Conservation (phyloP, 306 rosid genomes). For the Prunus persica region Prunus_persica_NCBIv2 NC_034015.1:20671501-20672000, state of each 20-base stretch:
- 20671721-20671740: constrained; percentile 29
- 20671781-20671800: constrained; percentile 49
- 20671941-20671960: constrained; percentile 32
- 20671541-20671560: constrained; percentile 52
- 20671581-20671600: constrained; percentile 37
- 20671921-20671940: constrained; percentile 57
- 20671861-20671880: constrained; percentile 91
- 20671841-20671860: constrained; percentile 76
- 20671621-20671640: constrained; percentile 53
- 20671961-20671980: constrained; percentile 78
- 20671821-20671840: constrained; percentile 67
- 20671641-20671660: constrained; percentile 41
- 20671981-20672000: constrained; percentile 81
- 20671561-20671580: constrained; percentile 44
- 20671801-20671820: constrained; percentile 89
- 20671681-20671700: constrained; percentile 49
- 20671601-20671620: constrained; percentile 51
- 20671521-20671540: not conserved
- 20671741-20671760: constrained; percentile 31
- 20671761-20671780: constrained; percentile 35
- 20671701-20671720: constrained; percentile 53
- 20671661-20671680: constrained; percentile 40
- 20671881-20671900: constrained; percentile 78
- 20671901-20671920: constrained; percentile 98
- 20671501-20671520: constrained; percentile 18